These are phyloP conservation scores for Colletotrichum tropicicola DNA, from an alignment of 2,329 filamentous ascomycete species.

Conservation along the genomic window DNA sequence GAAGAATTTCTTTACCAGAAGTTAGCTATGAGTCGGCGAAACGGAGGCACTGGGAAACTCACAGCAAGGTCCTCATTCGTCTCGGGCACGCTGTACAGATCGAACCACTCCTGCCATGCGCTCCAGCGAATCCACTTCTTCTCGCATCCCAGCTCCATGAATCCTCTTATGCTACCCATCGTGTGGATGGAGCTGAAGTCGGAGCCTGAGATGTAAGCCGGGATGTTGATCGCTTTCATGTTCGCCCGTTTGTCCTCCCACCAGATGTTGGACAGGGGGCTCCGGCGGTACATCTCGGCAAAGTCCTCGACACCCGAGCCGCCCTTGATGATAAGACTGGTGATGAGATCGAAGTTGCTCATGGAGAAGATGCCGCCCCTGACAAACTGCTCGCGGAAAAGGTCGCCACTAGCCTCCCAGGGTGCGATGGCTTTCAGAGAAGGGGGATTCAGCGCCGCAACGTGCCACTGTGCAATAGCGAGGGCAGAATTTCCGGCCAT, in stretches of 20 bases:
- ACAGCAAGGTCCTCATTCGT: slow-evolving; percentile 44
- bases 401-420: slow-evolving; percentile 54
- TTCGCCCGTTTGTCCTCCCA: slow-evolving; percentile 49
- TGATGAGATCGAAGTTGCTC: slow-evolving; percentile 52
- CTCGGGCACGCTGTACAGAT: slow-evolving; percentile 46
- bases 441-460: slow-evolving; percentile 31
- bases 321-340: slow-evolving; percentile 45
- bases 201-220: slow-evolving; percentile 44
- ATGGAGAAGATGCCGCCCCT: slow-evolving; percentile 50
- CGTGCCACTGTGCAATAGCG: slow-evolving; percentile 37
- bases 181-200: slow-evolving; percentile 36
- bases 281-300: slow-evolving; percentile 49
- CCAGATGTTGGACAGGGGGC: slow-evolving; percentile 42
- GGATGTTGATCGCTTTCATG: slow-evolving; percentile 44
- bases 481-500: slow-evolving; percentile 42
- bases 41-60: neutral
- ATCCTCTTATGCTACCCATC: slow-evolving; percentile 39
- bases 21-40: neutral
- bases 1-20: slow-evolving; percentile 32
- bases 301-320: slow-evolving; percentile 48
- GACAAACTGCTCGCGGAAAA: slow-evolving; percentile 55
- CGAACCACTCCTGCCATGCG: slow-evolving; percentile 53
- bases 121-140: slow-evolving; percentile 52
- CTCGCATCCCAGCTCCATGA: slow-evolving; percentile 39
- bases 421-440: slow-evolving; percentile 39